Conservation (phyloP, 352 stramenopile species). For the Globisporangium emineosum region DNA sequence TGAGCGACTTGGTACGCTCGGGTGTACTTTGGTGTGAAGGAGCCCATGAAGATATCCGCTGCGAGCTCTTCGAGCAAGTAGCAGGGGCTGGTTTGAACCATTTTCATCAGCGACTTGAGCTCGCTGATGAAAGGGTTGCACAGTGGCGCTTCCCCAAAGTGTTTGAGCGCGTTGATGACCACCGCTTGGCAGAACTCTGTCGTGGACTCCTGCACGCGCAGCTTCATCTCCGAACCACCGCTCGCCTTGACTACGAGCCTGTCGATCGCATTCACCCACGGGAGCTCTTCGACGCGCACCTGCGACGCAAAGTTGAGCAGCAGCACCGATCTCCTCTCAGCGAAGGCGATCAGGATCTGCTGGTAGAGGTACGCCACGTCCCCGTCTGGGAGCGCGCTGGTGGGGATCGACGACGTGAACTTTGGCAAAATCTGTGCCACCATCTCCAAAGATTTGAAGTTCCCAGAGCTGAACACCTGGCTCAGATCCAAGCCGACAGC, state of each 20-base stretch:
- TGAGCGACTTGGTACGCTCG: slow-evolving; percentile 5
- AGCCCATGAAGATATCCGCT: slow-evolving; percentile 24
- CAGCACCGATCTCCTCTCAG: slow-evolving; percentile 16
- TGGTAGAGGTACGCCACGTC: slow-evolving; percentile 18
- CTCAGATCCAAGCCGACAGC: background rate
- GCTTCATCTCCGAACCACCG: background rate
- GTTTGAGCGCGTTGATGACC: slow-evolving; percentile 1
- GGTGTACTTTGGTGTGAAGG: slow-evolving; percentile 17
- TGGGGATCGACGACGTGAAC: slow-evolving; percentile 5
- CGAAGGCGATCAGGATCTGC: slow-evolving; percentile 22
- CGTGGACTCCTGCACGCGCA: background rate
- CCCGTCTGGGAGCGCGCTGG: slow-evolving; percentile 6
- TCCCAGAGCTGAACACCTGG: slow-evolving; percentile 4
- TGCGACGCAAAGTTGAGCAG: slow-evolving; percentile 20
- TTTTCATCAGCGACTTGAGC: slow-evolving; percentile 5
- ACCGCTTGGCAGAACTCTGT: slow-evolving; percentile 1
- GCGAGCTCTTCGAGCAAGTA: slow-evolving; percentile 19
- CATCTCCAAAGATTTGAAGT: slow-evolving; percentile 15
- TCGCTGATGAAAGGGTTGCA: slow-evolving; percentile 20
- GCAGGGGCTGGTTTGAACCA: slow-evolving; percentile 2
- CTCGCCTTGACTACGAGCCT: background rate
- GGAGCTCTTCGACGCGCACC: slow-evolving; percentile 13
- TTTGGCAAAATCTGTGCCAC: slow-evolving; percentile 3
- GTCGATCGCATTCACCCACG: slow-evolving; percentile 17
- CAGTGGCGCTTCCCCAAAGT: background rate